phyloP scores from a whole-genome alignment of 192 early-diverging fungal genomes.

The Pilaira anomala region DNA sequence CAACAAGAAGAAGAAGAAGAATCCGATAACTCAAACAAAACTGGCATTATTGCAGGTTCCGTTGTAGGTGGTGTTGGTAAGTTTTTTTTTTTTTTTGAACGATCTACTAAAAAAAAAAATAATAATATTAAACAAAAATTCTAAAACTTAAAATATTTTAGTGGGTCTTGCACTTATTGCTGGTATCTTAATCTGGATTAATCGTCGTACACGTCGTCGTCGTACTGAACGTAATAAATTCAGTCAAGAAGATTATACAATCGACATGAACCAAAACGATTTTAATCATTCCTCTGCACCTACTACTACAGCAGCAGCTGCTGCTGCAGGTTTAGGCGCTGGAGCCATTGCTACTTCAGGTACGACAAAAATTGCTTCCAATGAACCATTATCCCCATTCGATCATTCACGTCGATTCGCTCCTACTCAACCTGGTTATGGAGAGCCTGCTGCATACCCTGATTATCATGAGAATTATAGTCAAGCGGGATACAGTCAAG shows the following conservation, averaged over 20 bases:
- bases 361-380: not conserved
- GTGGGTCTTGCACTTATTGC: constrained; percentile 29
- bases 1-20: too few species aligned
- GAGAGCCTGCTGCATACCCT: not conserved
- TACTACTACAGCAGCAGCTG: not conserved
- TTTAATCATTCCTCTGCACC: not conserved
- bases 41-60: constrained; percentile 29
- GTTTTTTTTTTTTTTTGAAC: not conserved
- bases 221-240: constrained; percentile 3
- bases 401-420: constrained; percentile 12
- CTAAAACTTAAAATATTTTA: constrained; percentile 6
- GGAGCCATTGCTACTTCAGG: not conserved
- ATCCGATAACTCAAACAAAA: constrained; percentile 7
- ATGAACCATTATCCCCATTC: constrained; percentile 7
- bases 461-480: not conserved
- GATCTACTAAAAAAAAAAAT: not conserved
- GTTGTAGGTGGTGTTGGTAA: constrained; percentile 37
- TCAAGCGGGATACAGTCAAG: constrained; percentile 4
- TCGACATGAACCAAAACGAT: constrained; percentile 14
- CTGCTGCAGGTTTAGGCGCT: not conserved
- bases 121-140: not conserved
- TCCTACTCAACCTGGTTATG: not conserved
- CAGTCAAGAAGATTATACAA: constrained; percentile 9
- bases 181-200: constrained; percentile 31
- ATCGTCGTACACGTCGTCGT: constrained; percentile 25